Percentiles rank a stretch among this genome's conserved stretches.
Conservation (phyloP, 768 basidiomycete genomes). For the Calocybe cyanea region DNA sequence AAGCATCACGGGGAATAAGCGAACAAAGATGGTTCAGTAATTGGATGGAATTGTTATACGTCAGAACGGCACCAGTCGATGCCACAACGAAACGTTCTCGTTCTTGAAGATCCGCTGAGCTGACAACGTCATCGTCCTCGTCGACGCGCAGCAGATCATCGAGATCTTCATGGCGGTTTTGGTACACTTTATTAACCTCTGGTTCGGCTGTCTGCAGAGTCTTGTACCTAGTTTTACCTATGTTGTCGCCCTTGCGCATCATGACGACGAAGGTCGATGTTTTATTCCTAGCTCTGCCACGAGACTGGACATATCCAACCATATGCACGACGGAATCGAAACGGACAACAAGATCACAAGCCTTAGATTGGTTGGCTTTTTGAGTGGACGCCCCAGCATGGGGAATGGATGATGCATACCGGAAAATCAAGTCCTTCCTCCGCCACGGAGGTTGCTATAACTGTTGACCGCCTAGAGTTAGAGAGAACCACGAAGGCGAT, state of each 20-base stretch:
- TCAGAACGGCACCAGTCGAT: constrained; percentile 72
- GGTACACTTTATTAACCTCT: constrained; percentile 60
- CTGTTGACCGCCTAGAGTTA: constrained; percentile 28
- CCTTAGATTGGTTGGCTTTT: constrained; percentile 34
- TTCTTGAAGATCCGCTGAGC: constrained; percentile 53
- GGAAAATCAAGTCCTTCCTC: constrained; percentile 93
- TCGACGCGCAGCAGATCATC: constrained; percentile 43
- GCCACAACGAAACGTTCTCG: constrained; percentile 75
- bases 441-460: constrained; percentile 83
- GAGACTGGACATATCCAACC: constrained; percentile 85
- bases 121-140: constrained; percentile 30
- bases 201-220: constrained; percentile 59
- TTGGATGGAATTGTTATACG: constrained; percentile 70
- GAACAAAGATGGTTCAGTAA: constrained; percentile 76
- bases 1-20: constrained; percentile 68
- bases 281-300: constrained; percentile 78
- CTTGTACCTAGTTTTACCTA: constrained; percentile 56
- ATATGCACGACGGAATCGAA: constrained; percentile 81
- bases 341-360: constrained; percentile 82
- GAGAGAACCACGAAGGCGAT: neutral
- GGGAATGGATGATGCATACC: constrained; percentile 26
- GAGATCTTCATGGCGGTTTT: constrained; percentile 39
- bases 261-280: constrained; percentile 79
- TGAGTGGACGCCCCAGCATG: neutral
- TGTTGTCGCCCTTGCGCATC: constrained; percentile 59